Evolutionary conservation across 257 asterid species (phyloP), one percentile per base, ranked within the genome.

Genomic region (Coffea canephora): DNA sequence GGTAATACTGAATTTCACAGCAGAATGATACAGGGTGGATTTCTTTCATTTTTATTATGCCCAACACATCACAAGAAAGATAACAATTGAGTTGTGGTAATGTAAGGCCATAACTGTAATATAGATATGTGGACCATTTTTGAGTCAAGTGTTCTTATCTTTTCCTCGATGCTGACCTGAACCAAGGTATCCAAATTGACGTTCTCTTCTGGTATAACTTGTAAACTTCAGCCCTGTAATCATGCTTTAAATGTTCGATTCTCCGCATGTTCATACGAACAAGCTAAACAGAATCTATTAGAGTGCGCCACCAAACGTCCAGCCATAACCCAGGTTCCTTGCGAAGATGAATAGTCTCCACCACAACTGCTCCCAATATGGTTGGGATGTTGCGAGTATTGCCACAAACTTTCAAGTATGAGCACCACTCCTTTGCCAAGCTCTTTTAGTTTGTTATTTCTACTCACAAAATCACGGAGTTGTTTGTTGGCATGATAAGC

Each of bases 361-460:
- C 99, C 99, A 95, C 98, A 95, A 67, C 83, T 93, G 98, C 91
- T 95, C 99, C 6, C 99, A 13, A 95, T 84, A 75, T 95, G 93
- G 88, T 95, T 95, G 1, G 98, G 99, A 79, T 95, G 99, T 8
- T 97, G 87, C 0, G 98, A 93, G 86, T 86, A 93, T 72, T 65
- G 69, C 99, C 99, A 95, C 39, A 93, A 82, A 65, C 99, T 98
- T 67, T 76, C 97, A 18, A 95, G 98, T 85, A 72, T 86, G 9
- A 88, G 91, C 74, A 93, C 90, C 70, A 83, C 36, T 15, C 87
- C 85, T 84, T 87, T 77, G 39, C 93, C 91, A 1, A 83, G 85
- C 78, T 81, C 71, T 83, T 87, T 93, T 74, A 89, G 81, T 71
- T 74, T 78, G 34, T 81, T 82, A 69, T 91, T 95, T 79, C 85